phyloP scores from a whole-genome alignment of 2,329 filamentous ascomycete species.

The Stagonosporopsis chrysanthemi region DNA sequence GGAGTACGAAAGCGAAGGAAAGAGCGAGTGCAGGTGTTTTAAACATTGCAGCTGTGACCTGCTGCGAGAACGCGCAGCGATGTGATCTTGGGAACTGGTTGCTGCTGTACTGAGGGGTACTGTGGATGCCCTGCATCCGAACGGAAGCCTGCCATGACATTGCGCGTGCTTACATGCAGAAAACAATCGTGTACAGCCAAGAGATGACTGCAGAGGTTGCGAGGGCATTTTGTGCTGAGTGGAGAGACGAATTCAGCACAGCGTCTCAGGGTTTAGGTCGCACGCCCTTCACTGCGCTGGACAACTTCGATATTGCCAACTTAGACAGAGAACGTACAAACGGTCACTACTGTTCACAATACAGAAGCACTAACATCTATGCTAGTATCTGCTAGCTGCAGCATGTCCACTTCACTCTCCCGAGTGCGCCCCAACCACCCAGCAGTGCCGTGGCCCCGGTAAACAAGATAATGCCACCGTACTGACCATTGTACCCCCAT shows the following conservation, averaged over 20 bases:
- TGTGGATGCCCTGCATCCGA: not conserved
- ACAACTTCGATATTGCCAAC: not conserved
- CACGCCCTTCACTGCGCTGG: constrained; percentile 2
- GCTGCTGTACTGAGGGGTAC: not conserved
- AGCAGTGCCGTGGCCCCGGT: constrained; percentile 47
- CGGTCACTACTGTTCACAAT: not conserved
- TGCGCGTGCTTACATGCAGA: constrained; percentile 2
- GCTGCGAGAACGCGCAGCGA: not conserved
- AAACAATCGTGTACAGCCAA: not conserved
- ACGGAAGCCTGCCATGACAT: not conserved
- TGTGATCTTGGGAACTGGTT: not conserved
- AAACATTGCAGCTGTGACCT: not conserved
- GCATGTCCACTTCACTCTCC: constrained; percentile 4
- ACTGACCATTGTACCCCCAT: constrained; percentile 50
- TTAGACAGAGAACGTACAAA: not conserved
- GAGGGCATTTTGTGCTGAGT: not conserved
- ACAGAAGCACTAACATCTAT: not conserved
- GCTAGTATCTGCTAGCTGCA: not conserved
- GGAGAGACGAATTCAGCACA: not conserved
- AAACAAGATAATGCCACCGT: constrained; percentile 51
- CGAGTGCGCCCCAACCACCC: constrained; percentile 20
- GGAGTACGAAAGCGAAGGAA: not conserved
- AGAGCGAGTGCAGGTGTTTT: not conserved
- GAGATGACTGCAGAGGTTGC: constrained; percentile 3
- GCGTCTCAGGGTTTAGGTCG: constrained; percentile 4